Base-by-base conservation (phyloP, 2,329 filamentous ascomycete species). In the Sphaerulina musiva region DNA sequence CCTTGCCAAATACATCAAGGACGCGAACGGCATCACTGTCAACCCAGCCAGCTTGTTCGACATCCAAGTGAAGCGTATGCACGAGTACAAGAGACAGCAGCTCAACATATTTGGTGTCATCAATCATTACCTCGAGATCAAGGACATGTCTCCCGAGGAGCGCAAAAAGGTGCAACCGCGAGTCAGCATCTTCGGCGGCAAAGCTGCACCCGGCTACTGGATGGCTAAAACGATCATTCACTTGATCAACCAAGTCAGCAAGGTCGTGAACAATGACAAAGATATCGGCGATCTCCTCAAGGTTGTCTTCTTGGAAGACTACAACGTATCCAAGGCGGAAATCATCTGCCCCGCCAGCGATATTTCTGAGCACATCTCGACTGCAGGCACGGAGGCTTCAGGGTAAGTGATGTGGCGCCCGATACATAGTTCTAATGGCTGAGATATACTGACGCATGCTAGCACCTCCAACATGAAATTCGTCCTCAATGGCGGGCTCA, bases 381-480 rank as follows among this genome's bases (percentile, higher is more conserved):
- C 93, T 23, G 93, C 93, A 38, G 93, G 93, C 47, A 98, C 93
- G 1, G 93, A 98, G 65, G 83, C 81, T 26, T 82, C 78, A 60
- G 92, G 56, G 55, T 57, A 40, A 55, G 55, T 46, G 17, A 20
- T n/a, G 10, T n/a, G 10, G 12, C 12, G 4, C 12, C 34, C 34
- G 8, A 26, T 10, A 20, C 20, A 44, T 29, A 44, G 17, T 12
- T 11, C 20, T 12, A 9, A 20, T 44, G 42, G 3, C 14, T 2
- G 38, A 26, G n/a, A 10, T 23, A 11, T 49, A 31, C 50, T 53
- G 46, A 56, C 41, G 20, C 32, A n/a, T 41, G 26, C 12, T 26
- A 57, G 92, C 59, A 95, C 90, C 10, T 95, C 89, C 68, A 98
- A 98, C 82, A 98, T 98, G 93, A 98, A 98, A 74, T 98, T 98